Percentiles rank a stretch among this genome's conserved stretches.
Evolutionary conservation across 2,329 filamentous ascomycete genomes (phyloP).

Genomic region (Aphanocladium album): DNA sequence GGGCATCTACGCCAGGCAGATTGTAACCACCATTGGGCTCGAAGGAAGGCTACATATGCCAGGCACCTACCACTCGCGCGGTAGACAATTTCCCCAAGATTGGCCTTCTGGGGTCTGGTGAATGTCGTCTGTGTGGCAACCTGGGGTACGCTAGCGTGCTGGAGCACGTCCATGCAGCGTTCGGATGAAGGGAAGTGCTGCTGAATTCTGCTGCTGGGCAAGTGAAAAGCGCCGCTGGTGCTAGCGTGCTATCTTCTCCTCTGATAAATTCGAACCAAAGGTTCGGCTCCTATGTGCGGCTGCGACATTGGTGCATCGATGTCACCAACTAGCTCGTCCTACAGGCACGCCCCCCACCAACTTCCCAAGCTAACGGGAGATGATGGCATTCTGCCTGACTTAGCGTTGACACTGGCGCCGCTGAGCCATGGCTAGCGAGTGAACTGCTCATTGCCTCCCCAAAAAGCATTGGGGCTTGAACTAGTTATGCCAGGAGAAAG

Average conservation of each 20-base stretch:
- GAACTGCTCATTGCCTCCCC: background rate
- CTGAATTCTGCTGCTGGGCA: background rate
- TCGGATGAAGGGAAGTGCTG: constrained; percentile 8
- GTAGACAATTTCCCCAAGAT: too few relatives aligned
- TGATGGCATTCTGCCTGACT: constrained; percentile 1
- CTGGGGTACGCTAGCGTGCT: background rate
- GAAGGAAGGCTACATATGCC: too few relatives aligned
- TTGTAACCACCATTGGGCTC: too few relatives aligned
- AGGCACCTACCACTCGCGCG: too few relatives aligned
- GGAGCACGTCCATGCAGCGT: background rate
- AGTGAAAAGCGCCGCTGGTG: background rate
- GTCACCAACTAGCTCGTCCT: background rate
- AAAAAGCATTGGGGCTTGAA: background rate
- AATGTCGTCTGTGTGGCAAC: background rate
- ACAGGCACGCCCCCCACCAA: constrained; percentile 4
- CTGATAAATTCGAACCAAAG: background rate
- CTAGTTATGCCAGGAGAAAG: background rate
- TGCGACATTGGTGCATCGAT: background rate
- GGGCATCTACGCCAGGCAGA: too few relatives aligned
- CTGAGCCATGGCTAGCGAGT: background rate
- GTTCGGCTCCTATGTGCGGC: background rate
- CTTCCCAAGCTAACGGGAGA: background rate
- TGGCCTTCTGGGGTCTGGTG: background rate
- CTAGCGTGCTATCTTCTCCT: background rate
- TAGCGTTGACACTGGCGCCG: background rate